phyloP scores from a whole-genome alignment of 306 rosid species.

The Vachellia pachyceras region DNA sequence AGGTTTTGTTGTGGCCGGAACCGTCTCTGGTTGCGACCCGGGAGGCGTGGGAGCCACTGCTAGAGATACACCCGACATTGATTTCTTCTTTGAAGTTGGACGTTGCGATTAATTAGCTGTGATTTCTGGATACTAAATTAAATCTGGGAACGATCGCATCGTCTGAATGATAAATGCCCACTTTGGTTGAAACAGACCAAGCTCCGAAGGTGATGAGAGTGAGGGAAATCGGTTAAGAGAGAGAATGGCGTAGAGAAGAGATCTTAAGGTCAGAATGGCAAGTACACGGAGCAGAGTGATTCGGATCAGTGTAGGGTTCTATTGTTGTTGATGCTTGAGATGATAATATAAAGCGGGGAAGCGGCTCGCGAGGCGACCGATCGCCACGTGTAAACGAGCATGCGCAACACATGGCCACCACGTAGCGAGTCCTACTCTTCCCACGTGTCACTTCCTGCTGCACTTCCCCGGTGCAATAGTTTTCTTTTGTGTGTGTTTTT shows the following conservation, averaged over 20 bases:
- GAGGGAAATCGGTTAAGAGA: background rate
- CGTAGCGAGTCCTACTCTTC: background rate
- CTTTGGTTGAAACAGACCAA: background rate
- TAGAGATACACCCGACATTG: slow-evolving; percentile 64
- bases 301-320: background rate
- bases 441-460: background rate
- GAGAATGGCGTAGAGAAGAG: background rate
- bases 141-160: background rate
- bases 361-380: background rate
- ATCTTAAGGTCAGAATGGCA: background rate
- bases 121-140: background rate
- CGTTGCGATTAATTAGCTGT: background rate
- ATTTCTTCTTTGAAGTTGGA: background rate
- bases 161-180: background rate
- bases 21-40: slow-evolving; percentile 31
- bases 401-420: slow-evolving; percentile 30
- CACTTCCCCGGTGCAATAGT: background rate
- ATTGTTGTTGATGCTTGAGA: background rate
- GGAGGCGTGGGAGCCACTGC: slow-evolving; percentile 38
- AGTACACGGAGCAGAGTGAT: background rate
- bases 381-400: slow-evolving; percentile 34
- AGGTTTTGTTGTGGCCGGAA: background rate
- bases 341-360: background rate
- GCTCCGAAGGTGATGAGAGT: background rate
- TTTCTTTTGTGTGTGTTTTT: too few relatives aligned